These are phyloP conservation scores for Artemisia annua DNA, from an alignment of 129 eudicot genomes.

Conservation along the genomic window DNA sequence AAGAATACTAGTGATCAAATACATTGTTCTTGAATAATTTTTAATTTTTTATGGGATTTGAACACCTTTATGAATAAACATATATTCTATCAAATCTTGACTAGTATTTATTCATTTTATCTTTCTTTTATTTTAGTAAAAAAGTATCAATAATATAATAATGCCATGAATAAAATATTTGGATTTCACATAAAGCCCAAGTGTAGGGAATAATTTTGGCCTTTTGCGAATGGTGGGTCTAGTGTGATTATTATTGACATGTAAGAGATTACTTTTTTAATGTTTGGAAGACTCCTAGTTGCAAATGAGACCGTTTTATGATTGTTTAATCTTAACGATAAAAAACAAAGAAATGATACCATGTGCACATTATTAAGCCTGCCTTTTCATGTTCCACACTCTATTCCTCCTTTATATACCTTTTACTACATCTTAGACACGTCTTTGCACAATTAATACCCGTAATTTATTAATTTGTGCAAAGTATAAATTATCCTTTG, in stretches of 20 bases:
- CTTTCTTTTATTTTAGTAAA: neutral
- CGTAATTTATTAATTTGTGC: too few species aligned
- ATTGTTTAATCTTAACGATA: too few species aligned
- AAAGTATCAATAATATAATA: too few species aligned
- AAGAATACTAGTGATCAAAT: neutral
- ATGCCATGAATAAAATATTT: neutral
- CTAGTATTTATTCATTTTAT: neutral
- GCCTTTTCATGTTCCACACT: neutral
- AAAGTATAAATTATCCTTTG: too few species aligned
- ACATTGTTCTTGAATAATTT: neutral
- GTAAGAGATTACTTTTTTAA: constrained; percentile 7
- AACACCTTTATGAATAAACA: neutral
- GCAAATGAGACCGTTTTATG: constrained; percentile 5
- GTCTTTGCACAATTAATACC: too few species aligned
- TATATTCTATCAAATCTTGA: constrained; percentile 4
- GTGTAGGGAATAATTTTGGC: constrained; percentile 6
- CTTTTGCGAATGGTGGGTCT: constrained; percentile 16
- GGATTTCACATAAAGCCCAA: constrained; percentile 4
- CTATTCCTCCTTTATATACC: too few species aligned
- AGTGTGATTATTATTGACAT: neutral
- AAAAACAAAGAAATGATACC: too few species aligned
- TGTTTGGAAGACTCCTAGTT: constrained; percentile 1
- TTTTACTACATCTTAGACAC: neutral
- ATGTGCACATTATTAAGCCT: neutral
- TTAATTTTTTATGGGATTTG: neutral